These are phyloP conservation scores for Nowakowskiella sp. DNA, from an alignment of 192 early-diverging fungal species.

Conservation along the genomic window DNA sequence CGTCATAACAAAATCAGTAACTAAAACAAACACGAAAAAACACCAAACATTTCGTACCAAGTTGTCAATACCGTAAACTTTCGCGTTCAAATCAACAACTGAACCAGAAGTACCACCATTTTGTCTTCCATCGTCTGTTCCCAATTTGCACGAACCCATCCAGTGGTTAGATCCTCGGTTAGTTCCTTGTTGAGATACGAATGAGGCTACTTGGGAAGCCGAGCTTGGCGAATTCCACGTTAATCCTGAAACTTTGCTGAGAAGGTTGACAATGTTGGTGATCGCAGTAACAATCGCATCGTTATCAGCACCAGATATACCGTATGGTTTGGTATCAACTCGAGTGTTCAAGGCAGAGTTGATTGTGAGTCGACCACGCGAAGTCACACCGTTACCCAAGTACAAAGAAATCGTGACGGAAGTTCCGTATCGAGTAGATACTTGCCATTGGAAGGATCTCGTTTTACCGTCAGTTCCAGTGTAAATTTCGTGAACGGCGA, in stretches of 20 bases:
- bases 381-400: neutral
- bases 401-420: neutral
- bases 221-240: neutral
- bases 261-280: neutral
- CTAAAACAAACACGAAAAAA: too few species aligned
- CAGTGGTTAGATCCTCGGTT: neutral
- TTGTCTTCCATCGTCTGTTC: neutral
- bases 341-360: neutral
- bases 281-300: neutral
- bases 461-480: neutral
- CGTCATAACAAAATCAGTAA: too few species aligned
- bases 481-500: neutral
- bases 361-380: neutral
- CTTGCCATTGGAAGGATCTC: neutral
- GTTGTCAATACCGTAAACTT: neutral
- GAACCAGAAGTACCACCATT: neutral
- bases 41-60: too few species aligned
- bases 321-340: neutral
- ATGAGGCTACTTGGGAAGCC: neutral
- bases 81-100: neutral
- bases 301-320: neutral
- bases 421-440: neutral
- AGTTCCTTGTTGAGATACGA: neutral
- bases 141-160: neutral
- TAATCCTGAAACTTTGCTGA: neutral